Base-by-base conservation (phyloP, 805 yeast genomes). In the Cyberlindnera euphorbiae region DNA sequence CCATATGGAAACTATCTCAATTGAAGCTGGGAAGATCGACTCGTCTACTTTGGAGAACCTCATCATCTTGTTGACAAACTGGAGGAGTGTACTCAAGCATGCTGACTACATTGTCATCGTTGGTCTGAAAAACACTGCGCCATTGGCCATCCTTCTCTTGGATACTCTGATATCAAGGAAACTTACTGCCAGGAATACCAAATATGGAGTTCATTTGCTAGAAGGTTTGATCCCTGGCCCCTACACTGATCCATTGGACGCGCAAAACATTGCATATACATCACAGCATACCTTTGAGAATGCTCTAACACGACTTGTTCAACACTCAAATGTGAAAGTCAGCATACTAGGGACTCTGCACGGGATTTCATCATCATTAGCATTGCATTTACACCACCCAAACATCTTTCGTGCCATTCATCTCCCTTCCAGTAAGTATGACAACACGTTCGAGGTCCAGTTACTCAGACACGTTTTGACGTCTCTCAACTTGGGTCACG, bases 381-480 rank as follows among this genome's bases (percentile, higher is more conserved):
- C 77, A 0, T 53, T 77, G 1, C 76, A 75, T 45, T 56, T 71
- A 6, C 61, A 49, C 30, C 83, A 77, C 54, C 80, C 82, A 1
- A 74, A 75, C 47, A 74, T 77, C 21, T 66, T 69, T 41, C 53
- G 82, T 37, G 73, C 75, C 9, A 63, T 77, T 24, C 74, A 69
- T 47, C 67, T 73, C 28, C 63, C 64, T 13, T 56, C 60, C 15
- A 66, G 50, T 0, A 8, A 28, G 50, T 73, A 25, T 32, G 43
- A 30, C 41, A 56, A 32, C 69, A 33, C 55, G 53, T 61, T 73
- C 61, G 61, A 71, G 58, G 42, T 66, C 41, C 45, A 60, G 4
- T 32, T 76, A 30, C 67, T 75, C 6, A 63, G 69, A 13, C 50
- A 68, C 32, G 62, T 79, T 32, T 58, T 78, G 33, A 66, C 68